Base-by-base conservation (phyloP, 164 flowering plant genomes). In the Magnolia changhungtana region DNA sequence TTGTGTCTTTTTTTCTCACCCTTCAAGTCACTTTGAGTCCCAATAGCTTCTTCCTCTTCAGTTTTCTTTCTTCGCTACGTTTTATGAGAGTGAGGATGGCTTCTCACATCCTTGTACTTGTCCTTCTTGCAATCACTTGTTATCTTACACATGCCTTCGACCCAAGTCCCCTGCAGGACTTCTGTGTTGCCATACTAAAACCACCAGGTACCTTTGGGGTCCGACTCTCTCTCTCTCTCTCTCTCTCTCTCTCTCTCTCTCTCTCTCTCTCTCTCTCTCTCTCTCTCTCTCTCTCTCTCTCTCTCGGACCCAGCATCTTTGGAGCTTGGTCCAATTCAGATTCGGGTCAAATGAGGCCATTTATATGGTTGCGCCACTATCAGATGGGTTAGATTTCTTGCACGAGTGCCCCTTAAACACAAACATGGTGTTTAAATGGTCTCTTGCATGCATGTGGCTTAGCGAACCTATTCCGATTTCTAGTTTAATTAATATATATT, bases 81-180 rank as follows among this genome's bases (percentile, higher is more conserved):
- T 2, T 31, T 31, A 65, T 23, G 11, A 20, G 27, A 23, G 20
- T 14, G n/a, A 67, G 27, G n/a, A 29, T 67, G 70, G 18, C 70
- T 10, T 1, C 50, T 29, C 19, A 29, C 49, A 27, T 27, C n/a
- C 20, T 72, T 7, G 31, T 58, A 11, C 31, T 74, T 27, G 69
- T 10, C 6, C 61, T 74, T 2, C 31, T 74, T 7, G 16, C 59
- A 49, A 6, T 64, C 20, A 11, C 61, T 2, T 45, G 58, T 45
- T 65, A 70, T 18, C 29, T 67, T n/a, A 19, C 76, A 9, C 14
- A 16, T 16, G 76, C 76, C 7, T 65, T 8, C 50, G 76, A 74
- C 65, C 76, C 76, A 0, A 74, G 71, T 74, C 70, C 76, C 8
- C 61, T 74, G 59, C 76, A 74, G 14, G 76, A 74, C 20, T 31